Evolutionary conservation across 2,329 filamentous ascomycete genomes (phyloP).

Genomic region (Ascochyta rabiei): DNA sequence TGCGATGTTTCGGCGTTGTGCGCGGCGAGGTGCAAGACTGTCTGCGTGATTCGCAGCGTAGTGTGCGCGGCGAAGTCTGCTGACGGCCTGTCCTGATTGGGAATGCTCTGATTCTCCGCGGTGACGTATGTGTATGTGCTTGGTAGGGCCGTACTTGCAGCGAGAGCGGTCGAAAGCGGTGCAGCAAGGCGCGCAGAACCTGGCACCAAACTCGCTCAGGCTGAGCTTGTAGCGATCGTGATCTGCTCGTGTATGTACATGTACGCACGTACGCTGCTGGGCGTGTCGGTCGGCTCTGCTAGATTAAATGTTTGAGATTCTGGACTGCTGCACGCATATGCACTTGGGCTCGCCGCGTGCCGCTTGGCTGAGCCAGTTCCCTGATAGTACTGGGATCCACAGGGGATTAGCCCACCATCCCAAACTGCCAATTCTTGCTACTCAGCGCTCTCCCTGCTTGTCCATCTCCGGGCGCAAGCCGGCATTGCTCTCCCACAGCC

Average conservation of each 20-base stretch:
- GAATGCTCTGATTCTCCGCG: background rate
- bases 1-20: background rate
- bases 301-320: background rate
- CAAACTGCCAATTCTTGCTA: constrained; percentile 10
- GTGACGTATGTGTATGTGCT: constrained; percentile 6
- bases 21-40: background rate
- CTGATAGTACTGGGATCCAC: constrained; percentile 9
- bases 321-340: constrained; percentile 1
- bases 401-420: constrained; percentile 15
- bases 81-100: background rate
- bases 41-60: background rate
- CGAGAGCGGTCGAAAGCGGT: background rate
- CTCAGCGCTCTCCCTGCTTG: constrained; percentile 8
- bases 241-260: background rate
- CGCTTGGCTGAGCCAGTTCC: constrained; percentile 10
- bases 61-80: background rate
- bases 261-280: background rate
- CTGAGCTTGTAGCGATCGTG: background rate
- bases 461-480: constrained; percentile 11
- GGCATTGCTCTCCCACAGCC: constrained; percentile 10
- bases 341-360: constrained; percentile 7
- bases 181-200: constrained; percentile 3
- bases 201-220: background rate
- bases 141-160: background rate
- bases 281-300: background rate